A percentile compares a stretch with the other conserved stretches of the same genome.
phyloP scores from a whole-genome alignment of 768 basidiomycete genomes.

The Guyanaporus albipodus region DNA sequence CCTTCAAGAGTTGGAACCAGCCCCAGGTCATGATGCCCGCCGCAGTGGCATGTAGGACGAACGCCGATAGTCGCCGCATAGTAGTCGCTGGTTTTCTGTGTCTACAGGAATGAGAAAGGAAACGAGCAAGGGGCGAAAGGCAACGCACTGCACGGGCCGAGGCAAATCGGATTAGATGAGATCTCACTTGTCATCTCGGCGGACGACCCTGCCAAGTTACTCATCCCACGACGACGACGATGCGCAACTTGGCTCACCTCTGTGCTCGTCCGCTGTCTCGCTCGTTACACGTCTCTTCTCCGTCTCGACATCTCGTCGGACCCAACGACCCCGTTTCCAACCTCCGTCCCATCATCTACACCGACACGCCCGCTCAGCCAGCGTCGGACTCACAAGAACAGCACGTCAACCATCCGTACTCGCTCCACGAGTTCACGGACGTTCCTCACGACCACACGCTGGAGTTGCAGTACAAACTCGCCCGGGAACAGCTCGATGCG shows the following conservation, averaged over 20 bases:
- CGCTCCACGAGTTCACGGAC: conserved; percentile 62
- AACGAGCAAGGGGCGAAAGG: too few relatives aligned
- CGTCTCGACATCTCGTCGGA: conserved; percentile 45
- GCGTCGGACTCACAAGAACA: conserved; percentile 24
- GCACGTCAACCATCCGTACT: conserved; percentile 60
- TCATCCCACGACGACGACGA: background rate
- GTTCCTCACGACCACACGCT: conserved; percentile 36
- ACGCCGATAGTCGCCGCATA: conserved; percentile 13
- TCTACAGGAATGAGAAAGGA: too few relatives aligned
- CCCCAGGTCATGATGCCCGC: conserved; percentile 37
- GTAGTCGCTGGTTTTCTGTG: too few relatives aligned
- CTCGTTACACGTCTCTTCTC: conserved; percentile 25
- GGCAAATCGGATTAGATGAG: too few relatives aligned
- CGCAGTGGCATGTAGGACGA: conserved; percentile 32
- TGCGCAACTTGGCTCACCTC: background rate
- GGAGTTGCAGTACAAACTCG: conserved; percentile 67
- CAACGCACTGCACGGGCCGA: too few relatives aligned
- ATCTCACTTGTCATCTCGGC: too few relatives aligned
- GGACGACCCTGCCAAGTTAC: too few relatives aligned
- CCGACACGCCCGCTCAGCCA: conserved; percentile 43
- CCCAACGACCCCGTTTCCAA: conserved; percentile 78
- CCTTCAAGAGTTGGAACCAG: conserved; percentile 18
- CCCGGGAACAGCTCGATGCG: conserved; percentile 66
- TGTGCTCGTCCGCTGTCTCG: conserved; percentile 1
- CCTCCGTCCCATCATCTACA: conserved; percentile 76